A percentile compares a stretch with the other conserved stretches of the same genome.
phyloP scores from a whole-genome alignment of 805 yeast species.

The Naumovozyma dairenensis region DNA sequence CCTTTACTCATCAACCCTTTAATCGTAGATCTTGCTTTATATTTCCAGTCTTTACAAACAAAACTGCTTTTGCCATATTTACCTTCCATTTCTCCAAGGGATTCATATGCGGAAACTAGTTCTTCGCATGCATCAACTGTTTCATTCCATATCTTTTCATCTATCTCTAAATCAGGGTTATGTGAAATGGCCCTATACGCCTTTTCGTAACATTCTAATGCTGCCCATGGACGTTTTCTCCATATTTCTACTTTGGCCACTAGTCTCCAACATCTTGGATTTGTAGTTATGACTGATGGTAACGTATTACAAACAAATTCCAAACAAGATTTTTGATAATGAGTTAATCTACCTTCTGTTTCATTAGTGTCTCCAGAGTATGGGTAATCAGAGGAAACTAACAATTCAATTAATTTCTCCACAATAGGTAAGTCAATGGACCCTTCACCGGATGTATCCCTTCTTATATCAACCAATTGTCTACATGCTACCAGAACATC shows the following conservation, averaged over 20 bases:
- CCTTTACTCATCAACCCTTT: constrained; percentile 75
- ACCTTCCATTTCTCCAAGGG: constrained; percentile 77
- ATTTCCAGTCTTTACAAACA: constrained; percentile 91
- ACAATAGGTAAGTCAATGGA: constrained; percentile 67
- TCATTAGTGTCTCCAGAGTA: constrained; percentile 25
- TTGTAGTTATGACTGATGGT: constrained; percentile 58
- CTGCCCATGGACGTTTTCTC: constrained; percentile 81
- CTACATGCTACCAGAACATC: constrained; percentile 73
- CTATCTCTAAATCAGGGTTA: constrained; percentile 51
- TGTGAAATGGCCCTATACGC: constrained; percentile 68
- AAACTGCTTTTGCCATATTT: constrained; percentile 68
- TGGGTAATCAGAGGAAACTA: constrained; percentile 45
- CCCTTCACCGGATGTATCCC: constrained; percentile 48
- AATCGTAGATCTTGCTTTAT: constrained; percentile 63
- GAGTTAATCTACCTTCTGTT: constrained; percentile 33
- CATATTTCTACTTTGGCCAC: constrained; percentile 81
- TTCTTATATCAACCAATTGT: constrained; percentile 48
- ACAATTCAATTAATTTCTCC: constrained; percentile 59
- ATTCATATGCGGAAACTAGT: constrained; percentile 75
- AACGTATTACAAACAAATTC: constrained; percentile 62
- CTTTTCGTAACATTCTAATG: constrained; percentile 76
- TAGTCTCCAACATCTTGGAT: constrained; percentile 62
- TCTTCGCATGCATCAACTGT: constrained; percentile 74
- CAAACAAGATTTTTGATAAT: constrained; percentile 59
- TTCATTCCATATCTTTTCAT: constrained; percentile 59